Conservation (phyloP, 2,329 filamentous ascomycete species). For the Celoporthe dispersa region DNA sequence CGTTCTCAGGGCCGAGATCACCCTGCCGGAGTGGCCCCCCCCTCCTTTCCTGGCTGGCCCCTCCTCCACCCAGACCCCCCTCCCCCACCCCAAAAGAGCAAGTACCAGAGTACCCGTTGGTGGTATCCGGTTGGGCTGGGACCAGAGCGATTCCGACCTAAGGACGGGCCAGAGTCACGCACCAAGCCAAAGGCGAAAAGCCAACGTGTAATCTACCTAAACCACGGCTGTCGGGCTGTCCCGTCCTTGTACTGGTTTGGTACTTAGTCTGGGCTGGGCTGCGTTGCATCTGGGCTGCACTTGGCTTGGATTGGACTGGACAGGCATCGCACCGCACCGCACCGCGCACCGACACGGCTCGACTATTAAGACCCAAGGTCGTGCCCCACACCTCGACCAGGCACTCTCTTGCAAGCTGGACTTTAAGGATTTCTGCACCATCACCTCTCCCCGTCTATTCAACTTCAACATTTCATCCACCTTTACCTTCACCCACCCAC, state of each 20-base stretch:
- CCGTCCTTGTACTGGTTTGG: slow-evolving; percentile 6
- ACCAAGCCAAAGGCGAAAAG: slow-evolving; percentile 8
- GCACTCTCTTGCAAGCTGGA: not conserved
- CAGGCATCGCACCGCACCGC: slow-evolving; percentile 1
- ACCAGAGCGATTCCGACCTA: not conserved
- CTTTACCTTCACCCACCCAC: slow-evolving; percentile 8
- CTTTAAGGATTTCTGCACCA: slow-evolving; percentile 21
- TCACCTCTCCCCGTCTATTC: slow-evolving; percentile 23
- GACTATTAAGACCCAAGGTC: slow-evolving; percentile 24
- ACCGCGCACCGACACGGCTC: slow-evolving; percentile 2
- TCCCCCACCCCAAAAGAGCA: not conserved
- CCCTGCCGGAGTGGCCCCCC: not conserved
- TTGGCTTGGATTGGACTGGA: not conserved
- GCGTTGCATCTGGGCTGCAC: not conserved
- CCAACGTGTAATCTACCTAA: slow-evolving; percentile 5
- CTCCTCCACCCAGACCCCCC: not conserved
- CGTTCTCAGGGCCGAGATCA: slow-evolving; percentile 11
- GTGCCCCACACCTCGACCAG: slow-evolving; percentile 23
- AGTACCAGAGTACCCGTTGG: slow-evolving; percentile 7
- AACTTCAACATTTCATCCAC: slow-evolving; percentile 22
- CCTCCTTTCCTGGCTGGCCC: not conserved
- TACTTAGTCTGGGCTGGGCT: not conserved
- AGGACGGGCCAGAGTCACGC: slow-evolving; percentile 4
- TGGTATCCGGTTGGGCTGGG: not conserved
- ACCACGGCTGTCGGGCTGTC: slow-evolving; percentile 21